A percentile compares a stretch with the other conserved stretches of the same genome.
These are phyloP conservation scores for Pholiota conissans DNA, from an alignment of 768 basidiomycete genomes.

Conservation along the genomic window DNA sequence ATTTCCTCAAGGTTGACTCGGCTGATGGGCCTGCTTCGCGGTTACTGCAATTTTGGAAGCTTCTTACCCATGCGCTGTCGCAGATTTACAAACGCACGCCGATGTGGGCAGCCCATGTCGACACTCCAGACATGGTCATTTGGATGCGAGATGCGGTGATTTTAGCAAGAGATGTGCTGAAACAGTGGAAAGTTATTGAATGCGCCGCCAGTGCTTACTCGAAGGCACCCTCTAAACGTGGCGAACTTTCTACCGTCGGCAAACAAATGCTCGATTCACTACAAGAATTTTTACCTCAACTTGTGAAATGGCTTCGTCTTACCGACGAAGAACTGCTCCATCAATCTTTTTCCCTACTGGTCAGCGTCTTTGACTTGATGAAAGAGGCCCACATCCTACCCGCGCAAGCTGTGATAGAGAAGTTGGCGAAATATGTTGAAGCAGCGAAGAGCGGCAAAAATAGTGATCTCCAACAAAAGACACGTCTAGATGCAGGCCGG, in stretches of 20 bases:
- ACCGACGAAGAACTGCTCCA: conserved; percentile 91
- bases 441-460: conserved; percentile 50
- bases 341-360: conserved; percentile 83
- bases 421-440: conserved; percentile 66
- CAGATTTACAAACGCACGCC: conserved; percentile 86
- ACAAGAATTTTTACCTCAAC: conserved; percentile 75
- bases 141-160: conserved; percentile 99
- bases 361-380: conserved; percentile 78
- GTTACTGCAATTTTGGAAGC: conserved; percentile 75
- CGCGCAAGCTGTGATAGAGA: conserved; percentile 52
- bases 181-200: conserved; percentile 80
- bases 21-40: conserved; percentile 46
- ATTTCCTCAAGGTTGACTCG: conserved; percentile 49
- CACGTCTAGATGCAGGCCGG: conserved; percentile 56
- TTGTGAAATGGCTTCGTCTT: conserved; percentile 86
- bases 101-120: conserved; percentile 78
- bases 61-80: conserved; percentile 78
- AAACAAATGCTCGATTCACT: conserved; percentile 77
- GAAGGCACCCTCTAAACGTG: conserved; percentile 22
- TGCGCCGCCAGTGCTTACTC: conserved; percentile 46
- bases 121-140: conserved; percentile 80
- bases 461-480: conserved; percentile 30
- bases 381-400: conserved; percentile 59
- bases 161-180: conserved; percentile 84
- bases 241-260: conserved; percentile 59